Evolutionary conservation across 257 asterid species (phyloP).

Genomic region (Eucommia ulmoides): DNA sequence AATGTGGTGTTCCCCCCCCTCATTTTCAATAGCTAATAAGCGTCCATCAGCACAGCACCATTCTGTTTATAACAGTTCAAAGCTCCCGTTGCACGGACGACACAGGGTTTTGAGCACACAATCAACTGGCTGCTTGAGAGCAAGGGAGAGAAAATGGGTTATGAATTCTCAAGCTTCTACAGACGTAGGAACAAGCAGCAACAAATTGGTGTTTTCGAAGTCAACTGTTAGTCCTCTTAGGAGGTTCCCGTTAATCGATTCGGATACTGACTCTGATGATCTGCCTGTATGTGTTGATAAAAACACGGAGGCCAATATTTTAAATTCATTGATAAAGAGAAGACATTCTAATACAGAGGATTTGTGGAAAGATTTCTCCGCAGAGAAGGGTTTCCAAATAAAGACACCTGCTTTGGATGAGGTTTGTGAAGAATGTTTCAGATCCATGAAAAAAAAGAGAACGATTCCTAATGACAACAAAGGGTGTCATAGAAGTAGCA

Average conservation of each 20-base stretch:
- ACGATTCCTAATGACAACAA: slow-evolving; percentile 13
- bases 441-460: slow-evolving; percentile 28
- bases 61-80: slow-evolving; percentile 68
- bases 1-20: no score
- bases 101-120: slow-evolving; percentile 24
- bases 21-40: no score
- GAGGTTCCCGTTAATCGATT: slow-evolving; percentile 78
- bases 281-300: slow-evolving; percentile 24
- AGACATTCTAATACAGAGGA: slow-evolving; percentile 28
- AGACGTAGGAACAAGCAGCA: slow-evolving; percentile 17
- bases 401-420: slow-evolving; percentile 87
- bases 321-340: slow-evolving; percentile 16
- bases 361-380: slow-evolving; percentile 55
- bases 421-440: slow-evolving; percentile 62
- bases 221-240: slow-evolving; percentile 66
- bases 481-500: slow-evolving; percentile 10
- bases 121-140: no score
- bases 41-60: slow-evolving; percentile 9
- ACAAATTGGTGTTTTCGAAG: slow-evolving; percentile 29
- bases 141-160: slow-evolving; percentile 25
- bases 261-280: slow-evolving; percentile 68
- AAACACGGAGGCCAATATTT: slow-evolving; percentile 13
- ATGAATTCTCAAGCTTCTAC: slow-evolving; percentile 27
- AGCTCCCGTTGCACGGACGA: slow-evolving; percentile 42
- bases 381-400: slow-evolving; percentile 31